A percentile compares a stretch with the other conserved stretches of the same genome.
Evolutionary conservation across 345 rosid species (phyloP).

Genomic region (Cardamine occulta): DNA sequence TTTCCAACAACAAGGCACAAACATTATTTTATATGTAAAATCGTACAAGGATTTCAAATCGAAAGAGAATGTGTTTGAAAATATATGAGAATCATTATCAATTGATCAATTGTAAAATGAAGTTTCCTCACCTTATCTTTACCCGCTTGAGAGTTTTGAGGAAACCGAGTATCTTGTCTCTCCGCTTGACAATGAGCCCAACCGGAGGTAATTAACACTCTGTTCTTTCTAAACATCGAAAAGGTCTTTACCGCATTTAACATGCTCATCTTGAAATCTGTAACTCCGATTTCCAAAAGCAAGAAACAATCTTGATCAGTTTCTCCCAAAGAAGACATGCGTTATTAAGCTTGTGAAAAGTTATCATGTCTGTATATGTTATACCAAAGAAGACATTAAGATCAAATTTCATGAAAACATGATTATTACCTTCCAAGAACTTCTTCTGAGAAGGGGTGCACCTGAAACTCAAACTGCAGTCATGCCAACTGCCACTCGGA

Average conservation of each 20-base stretch:
- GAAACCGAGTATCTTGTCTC: constrained; percentile 35
- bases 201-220: constrained; percentile 9
- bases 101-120: background rate
- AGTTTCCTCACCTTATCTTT: constrained; percentile 18
- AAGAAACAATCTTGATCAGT: constrained; percentile 15
- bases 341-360: background rate
- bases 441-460: constrained; percentile 33
- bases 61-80: background rate
- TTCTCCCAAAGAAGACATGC: background rate
- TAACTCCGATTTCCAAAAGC: constrained; percentile 5
- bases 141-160: constrained; percentile 12
- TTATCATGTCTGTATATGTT: background rate
- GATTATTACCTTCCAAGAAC: constrained; percentile 29
- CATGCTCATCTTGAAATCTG: constrained; percentile 38
- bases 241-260: constrained; percentile 29
- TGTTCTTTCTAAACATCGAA: constrained; percentile 26
- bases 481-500: constrained; percentile 36
- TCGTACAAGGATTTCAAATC: background rate
- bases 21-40: background rate
- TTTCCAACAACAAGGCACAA: constrained; percentile 15
- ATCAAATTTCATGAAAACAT: constrained; percentile 16
- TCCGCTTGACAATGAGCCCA: constrained; percentile 43
- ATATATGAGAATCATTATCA: background rate
- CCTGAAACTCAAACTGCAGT: constrained; percentile 16
- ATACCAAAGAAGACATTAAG: background rate